Percentiles rank a stretch among this genome's conserved stretches.
Conservation (phyloP, 345 rosid species). For the Salix exigua region DNA sequence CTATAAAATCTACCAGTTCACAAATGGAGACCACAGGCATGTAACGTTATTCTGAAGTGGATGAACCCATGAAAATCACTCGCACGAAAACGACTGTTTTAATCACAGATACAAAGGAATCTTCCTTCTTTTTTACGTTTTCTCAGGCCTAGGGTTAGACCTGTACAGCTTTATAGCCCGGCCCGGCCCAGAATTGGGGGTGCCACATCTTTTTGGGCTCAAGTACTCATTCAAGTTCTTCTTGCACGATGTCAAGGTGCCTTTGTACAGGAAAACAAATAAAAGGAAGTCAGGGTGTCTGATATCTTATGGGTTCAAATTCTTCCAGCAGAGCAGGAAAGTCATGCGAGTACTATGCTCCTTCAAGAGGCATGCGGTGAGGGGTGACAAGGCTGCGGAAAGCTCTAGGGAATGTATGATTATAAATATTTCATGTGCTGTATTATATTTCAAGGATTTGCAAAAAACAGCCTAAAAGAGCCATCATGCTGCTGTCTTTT, state of each 20-base stretch:
- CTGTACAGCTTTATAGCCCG: neutral
- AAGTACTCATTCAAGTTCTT: neutral
- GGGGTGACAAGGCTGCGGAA: neutral
- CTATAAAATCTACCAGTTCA: neutral
- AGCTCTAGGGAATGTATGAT: neutral
- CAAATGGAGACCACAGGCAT: neutral
- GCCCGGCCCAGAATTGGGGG: neutral
- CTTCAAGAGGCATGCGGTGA: neutral
- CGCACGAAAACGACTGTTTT: neutral
- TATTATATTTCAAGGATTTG: neutral
- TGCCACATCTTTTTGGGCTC: neutral
- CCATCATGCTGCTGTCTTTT: neutral
- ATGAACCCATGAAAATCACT: slow-evolving; percentile 6
- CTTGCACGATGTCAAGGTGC: neutral
- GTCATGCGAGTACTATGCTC: neutral
- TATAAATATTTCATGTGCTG: too few species aligned
- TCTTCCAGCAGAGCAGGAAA: neutral
- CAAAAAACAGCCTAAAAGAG: neutral
- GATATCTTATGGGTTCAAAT: neutral
- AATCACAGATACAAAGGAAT: neutral
- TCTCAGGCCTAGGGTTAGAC: neutral
- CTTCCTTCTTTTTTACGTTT: neutral
- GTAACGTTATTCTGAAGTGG: slow-evolving; percentile 5
- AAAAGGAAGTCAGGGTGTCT: neutral
- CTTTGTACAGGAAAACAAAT: neutral